Conservation (phyloP, 129 eudicot genomes). For the Tagetes patula region DNA sequence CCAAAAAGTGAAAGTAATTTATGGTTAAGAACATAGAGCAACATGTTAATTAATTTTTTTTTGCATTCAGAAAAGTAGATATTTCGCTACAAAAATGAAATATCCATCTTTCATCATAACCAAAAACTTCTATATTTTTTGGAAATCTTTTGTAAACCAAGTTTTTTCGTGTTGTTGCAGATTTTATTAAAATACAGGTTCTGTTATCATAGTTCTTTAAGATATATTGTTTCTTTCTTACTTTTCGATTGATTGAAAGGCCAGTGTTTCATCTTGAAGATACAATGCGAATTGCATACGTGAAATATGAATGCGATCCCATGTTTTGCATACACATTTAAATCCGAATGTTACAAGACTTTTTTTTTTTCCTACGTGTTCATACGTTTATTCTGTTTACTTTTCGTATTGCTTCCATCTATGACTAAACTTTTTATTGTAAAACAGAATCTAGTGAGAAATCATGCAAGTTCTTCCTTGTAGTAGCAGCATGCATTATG, state of each 20-base stretch:
- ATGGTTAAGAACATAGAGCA: neutral
- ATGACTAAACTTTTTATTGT: slow-evolving; percentile 33
- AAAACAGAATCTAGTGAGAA: slow-evolving; percentile 25
- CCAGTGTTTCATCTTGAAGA: neutral
- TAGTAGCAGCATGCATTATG: slow-evolving; percentile 47
- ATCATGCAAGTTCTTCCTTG: slow-evolving; percentile 77
- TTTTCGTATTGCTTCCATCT: slow-evolving; percentile 6
- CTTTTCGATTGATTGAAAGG: neutral
- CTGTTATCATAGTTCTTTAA: neutral
- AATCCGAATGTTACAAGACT: slow-evolving; percentile 2
- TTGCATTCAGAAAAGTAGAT: slow-evolving; percentile 15
- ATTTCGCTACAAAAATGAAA: neutral
- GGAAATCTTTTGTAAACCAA: neutral
- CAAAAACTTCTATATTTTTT: neutral
- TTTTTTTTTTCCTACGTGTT: neutral
- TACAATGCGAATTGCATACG: neutral
- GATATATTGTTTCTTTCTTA: neutral
- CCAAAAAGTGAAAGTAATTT: neutral
- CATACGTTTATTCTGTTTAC: slow-evolving; percentile 1
- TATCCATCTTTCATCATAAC: neutral
- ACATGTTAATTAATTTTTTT: neutral
- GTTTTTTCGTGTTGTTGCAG: neutral
- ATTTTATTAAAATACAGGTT: neutral
- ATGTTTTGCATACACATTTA: slow-evolving; percentile 4
- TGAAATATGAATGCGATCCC: neutral